These are phyloP conservation scores for Spathaspora girioi DNA, from an alignment of 805 yeast genomes.

Conservation along the genomic window DNA sequence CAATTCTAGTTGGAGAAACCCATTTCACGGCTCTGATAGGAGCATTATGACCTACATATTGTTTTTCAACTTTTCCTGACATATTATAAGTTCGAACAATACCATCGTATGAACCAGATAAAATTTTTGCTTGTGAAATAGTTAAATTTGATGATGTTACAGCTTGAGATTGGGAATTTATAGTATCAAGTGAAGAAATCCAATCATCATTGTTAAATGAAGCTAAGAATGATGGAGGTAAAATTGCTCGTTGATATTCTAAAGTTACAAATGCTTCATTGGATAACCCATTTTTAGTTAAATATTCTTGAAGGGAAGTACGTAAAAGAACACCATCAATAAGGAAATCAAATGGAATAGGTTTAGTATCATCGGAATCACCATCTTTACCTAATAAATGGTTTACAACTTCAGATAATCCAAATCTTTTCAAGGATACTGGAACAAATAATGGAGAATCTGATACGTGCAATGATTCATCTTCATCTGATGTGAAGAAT, in stretches of 20 bases:
- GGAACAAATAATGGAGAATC: slow-evolving; percentile 90
- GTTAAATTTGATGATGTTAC: slow-evolving; percentile 19
- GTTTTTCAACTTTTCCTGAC: slow-evolving; percentile 76
- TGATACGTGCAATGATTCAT: slow-evolving; percentile 60
- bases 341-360: slow-evolving; percentile 90
- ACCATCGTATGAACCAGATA: slow-evolving; percentile 94
- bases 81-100: slow-evolving; percentile 84
- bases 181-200: slow-evolving; percentile 73
- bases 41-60: slow-evolving; percentile 83
- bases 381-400: slow-evolving; percentile 58
- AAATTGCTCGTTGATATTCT: slow-evolving; percentile 87
- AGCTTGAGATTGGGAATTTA: slow-evolving; percentile 30
- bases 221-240: slow-evolving; percentile 91
- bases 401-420: slow-evolving; percentile 92
- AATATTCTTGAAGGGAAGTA: slow-evolving; percentile 74
- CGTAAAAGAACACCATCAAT: slow-evolving; percentile 81
- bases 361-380: slow-evolving; percentile 38
- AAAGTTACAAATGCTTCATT: slow-evolving; percentile 73
- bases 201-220: slow-evolving; percentile 93
- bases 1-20: slow-evolving; percentile 69
- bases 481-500: slow-evolving; percentile 83
- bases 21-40: slow-evolving; percentile 82
- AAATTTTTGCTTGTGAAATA: slow-evolving; percentile 49
- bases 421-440: slow-evolving; percentile 78
- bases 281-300: slow-evolving; percentile 72